These are phyloP conservation scores for Cystofilobasidium macerans DNA, from an alignment of 768 basidiomycete genomes.

Conservation along the genomic window DNA sequence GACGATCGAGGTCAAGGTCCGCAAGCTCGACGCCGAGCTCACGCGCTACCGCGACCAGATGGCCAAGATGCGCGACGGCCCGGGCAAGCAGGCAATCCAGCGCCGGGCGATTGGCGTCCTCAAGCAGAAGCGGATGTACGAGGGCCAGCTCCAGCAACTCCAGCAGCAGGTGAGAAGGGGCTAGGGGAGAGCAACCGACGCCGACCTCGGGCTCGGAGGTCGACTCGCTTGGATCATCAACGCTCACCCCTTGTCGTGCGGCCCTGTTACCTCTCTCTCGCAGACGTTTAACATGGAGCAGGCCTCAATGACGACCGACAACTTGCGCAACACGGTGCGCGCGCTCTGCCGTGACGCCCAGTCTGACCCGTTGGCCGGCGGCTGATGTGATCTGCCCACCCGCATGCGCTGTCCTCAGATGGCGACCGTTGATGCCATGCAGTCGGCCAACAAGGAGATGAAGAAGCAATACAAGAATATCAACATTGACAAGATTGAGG, in stretches of 20 bases:
- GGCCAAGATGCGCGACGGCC: conserved; percentile 81
- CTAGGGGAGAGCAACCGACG: too few species aligned
- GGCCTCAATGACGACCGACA: conserved; percentile 89
- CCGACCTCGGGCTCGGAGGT: background rate
- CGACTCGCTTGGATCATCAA: background rate
- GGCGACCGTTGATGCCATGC: conserved; percentile 97
- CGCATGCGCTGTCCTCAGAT: too few species aligned
- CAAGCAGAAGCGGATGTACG: conserved; percentile 85
- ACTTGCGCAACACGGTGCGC: conserved; percentile 70
- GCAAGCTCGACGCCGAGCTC: conserved; percentile 90
- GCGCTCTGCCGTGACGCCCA: background rate
- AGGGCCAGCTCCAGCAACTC: conserved; percentile 77
- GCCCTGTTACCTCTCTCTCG: background rate
- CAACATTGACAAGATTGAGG: conserved; percentile 97
- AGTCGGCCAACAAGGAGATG: conserved; percentile 88
- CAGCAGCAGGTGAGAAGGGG: conserved; percentile 53
- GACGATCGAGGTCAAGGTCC: conserved; percentile 89
- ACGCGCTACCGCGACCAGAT: conserved; percentile 89
- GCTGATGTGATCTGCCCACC: too few species aligned
- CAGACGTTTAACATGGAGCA: conserved; percentile 94
- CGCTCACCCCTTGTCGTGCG: background rate
- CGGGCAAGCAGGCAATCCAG: conserved; percentile 94
- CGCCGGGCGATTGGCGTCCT: conserved; percentile 85
- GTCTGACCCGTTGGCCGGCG: background rate
- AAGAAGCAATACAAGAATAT: conserved; percentile 94